Percentiles rank a stretch among this genome's conserved stretches.
phyloP scores from a whole-genome alignment of 768 basidiomycete species.

The Boletus edulis region DNA sequence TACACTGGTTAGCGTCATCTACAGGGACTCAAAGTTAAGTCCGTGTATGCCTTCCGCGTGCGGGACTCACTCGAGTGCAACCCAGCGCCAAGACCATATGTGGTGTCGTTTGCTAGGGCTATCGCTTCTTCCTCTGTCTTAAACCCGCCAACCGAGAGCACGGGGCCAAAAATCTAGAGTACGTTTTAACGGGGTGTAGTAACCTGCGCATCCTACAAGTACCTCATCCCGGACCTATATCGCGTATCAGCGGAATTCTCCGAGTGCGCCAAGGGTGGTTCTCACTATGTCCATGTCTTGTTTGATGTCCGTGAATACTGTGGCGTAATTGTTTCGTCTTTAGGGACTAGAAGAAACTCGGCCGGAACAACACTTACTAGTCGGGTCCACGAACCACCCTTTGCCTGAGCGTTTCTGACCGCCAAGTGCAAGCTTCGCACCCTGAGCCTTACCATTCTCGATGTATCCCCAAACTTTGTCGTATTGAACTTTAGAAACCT shows the following conservation, averaged over 20 bases:
- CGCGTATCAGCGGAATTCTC: constrained; percentile 22
- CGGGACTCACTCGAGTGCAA: constrained; percentile 75
- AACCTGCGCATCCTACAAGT: constrained; percentile 5
- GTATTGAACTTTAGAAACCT: constrained; percentile 84
- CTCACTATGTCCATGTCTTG: constrained; percentile 84
- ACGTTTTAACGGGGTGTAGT: constrained; percentile 10
- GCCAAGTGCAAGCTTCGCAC: constrained; percentile 77
- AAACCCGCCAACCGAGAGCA: constrained; percentile 80
- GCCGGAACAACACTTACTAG: constrained; percentile 50
- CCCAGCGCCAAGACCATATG: constrained; percentile 90
- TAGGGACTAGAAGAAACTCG: constrained; percentile 2
- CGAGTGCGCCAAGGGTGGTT: constrained; percentile 2
- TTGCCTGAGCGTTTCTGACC: constrained; percentile 73
- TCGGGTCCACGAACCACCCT: constrained; percentile 90
- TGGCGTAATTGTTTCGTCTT: constrained; percentile 3
- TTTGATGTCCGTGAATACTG: constrained; percentile 81
- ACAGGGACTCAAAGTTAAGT: constrained; percentile 20
- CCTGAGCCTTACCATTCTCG: constrained; percentile 78
- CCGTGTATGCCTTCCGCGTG: neutral
- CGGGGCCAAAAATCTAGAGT: constrained; percentile 88
- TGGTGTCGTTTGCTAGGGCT: constrained; percentile 79
- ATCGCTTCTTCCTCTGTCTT: constrained; percentile 87
- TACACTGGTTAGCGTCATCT: constrained; percentile 84
- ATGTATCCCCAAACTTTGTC: constrained; percentile 89
- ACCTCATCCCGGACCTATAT: constrained; percentile 33